Conservation (phyloP, 1,284 basidiomycete genomes). For the Puccinia triticina region DNA sequence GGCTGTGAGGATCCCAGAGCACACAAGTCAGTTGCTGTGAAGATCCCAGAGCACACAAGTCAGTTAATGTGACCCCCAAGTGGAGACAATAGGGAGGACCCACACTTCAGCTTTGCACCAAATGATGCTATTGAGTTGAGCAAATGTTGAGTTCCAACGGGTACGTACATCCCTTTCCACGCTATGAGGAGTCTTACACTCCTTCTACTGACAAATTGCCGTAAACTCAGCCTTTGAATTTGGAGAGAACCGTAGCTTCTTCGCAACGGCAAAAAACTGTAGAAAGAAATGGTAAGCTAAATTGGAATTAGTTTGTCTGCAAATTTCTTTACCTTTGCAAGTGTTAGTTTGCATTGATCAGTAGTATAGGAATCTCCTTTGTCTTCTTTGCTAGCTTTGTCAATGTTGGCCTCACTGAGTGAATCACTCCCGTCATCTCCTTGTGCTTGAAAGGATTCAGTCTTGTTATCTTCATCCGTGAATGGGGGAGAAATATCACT, state of each 20-base stretch:
- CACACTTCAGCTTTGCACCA: background rate
- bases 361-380: background rate
- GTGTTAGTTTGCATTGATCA: background rate
- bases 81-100: background rate
- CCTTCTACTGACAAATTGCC: background rate
- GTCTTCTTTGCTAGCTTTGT: background rate
- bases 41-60: too few relatives aligned
- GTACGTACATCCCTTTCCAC: background rate
- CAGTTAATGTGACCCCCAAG: too few relatives aligned
- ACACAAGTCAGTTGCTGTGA: too few relatives aligned
- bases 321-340: too few relatives aligned
- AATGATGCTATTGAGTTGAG: background rate
- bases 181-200: background rate
- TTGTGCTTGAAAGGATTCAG: background rate
- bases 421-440: background rate
- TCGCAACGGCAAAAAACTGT: slow-evolving; percentile 7
- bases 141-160: too few relatives aligned
- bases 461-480: too few relatives aligned
- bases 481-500: too few relatives aligned
- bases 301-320: background rate
- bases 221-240: slow-evolving; percentile 6
- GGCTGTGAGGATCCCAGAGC: background rate
- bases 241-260: background rate
- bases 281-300: background rate
- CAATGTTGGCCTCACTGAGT: background rate